These are phyloP conservation scores for Psilocybe azurescens DNA, from an alignment of 768 basidiomycete genomes.

Conservation along the genomic window DNA sequence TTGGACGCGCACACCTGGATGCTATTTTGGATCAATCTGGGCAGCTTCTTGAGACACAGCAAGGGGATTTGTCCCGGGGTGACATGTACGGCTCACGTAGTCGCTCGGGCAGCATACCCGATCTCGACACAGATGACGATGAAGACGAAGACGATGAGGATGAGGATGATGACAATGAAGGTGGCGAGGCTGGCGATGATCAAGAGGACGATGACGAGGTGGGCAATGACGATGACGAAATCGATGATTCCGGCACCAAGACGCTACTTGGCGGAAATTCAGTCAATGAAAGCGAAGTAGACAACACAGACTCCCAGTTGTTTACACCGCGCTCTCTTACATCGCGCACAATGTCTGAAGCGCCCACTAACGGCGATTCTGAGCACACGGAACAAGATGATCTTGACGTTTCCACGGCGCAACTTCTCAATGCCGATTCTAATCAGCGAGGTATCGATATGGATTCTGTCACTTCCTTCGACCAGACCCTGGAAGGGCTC, in stretches of 20 bases:
- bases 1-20: constrained; percentile 87
- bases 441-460: constrained; percentile 10
- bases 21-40: constrained; percentile 91
- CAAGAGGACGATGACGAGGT: constrained; percentile 33
- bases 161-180: constrained; percentile 38
- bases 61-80: constrained; percentile 64
- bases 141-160: constrained; percentile 36
- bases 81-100: constrained; percentile 55
- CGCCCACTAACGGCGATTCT: neutral
- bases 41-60: constrained; percentile 84
- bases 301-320: constrained; percentile 13
- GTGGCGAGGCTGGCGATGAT: constrained; percentile 30
- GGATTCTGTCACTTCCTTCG: constrained; percentile 15
- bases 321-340: constrained; percentile 13
- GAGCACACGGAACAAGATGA: constrained; percentile 13
- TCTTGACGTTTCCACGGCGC: constrained; percentile 4
- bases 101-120: constrained; percentile 58
- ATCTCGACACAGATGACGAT: constrained; percentile 25
- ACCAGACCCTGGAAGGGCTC: constrained; percentile 13
- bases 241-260: constrained; percentile 14
- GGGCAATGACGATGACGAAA: constrained; percentile 13
- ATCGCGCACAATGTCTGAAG: constrained; percentile 4
- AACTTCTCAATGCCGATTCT: constrained; percentile 7
- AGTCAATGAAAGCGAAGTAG: neutral
- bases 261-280: constrained; percentile 1